A percentile compares a stretch with the other conserved stretches of the same genome.
Conservation (phyloP, 768 basidiomycete species). For the Hirschioporus abietinus region DNA sequence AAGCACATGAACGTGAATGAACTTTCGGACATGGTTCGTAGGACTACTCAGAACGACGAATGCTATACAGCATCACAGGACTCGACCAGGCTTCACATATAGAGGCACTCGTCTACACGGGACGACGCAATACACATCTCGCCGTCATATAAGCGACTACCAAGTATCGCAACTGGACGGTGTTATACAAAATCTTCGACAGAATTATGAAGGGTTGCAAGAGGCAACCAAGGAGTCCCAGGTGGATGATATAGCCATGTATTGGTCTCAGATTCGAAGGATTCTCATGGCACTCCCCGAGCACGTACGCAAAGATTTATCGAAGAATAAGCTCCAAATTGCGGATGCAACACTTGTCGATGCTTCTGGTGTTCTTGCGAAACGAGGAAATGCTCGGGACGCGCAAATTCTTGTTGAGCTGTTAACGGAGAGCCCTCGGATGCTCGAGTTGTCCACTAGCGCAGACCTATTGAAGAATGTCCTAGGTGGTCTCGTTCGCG, state of each 20-base stretch:
- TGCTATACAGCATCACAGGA: neutral
- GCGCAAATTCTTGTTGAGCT: neutral
- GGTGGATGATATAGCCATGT: neutral
- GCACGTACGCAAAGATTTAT: neutral
- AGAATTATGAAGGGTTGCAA: neutral
- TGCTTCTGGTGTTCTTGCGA: neutral
- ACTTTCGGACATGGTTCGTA: neutral
- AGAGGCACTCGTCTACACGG: neutral
- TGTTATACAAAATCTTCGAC: neutral
- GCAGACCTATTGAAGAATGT: neutral
- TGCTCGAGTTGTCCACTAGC: neutral
- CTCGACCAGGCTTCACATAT: neutral
- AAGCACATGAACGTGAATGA: neutral
- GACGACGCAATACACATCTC: neutral
- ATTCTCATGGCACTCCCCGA: neutral
- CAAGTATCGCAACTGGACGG: neutral
- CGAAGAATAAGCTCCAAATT: neutral
- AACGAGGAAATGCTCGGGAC: neutral
- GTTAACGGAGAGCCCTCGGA: neutral
- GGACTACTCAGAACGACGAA: neutral
- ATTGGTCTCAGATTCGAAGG: neutral
- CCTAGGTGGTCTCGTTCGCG: neutral
- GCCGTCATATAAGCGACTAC: neutral
- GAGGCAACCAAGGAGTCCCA: neutral
- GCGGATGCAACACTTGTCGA: neutral